Conservation (phyloP, 305 asterid genomes). For the Plantago coronopus region DNA sequence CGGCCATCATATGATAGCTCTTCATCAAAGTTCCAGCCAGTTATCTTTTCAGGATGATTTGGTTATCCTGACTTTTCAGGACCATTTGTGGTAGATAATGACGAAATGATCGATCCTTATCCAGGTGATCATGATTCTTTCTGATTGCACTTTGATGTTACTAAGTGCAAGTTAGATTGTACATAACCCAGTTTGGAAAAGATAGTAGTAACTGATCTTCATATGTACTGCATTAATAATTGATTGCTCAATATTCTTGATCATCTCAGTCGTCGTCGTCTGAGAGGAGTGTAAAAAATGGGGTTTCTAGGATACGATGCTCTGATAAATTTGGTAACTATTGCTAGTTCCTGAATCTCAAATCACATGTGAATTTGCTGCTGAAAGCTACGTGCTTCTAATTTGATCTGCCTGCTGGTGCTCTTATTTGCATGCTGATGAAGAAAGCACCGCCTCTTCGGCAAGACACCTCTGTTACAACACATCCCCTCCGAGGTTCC, state of each 20-base stretch:
- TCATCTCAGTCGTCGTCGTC: no score
- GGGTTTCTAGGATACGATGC: no score
- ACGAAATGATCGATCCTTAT: constrained; percentile 48
- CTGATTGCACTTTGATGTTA: constrained; percentile 21
- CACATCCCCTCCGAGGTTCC: constrained; percentile 29
- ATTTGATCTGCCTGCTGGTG: constrained; percentile 55
- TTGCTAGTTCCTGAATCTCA: no score
- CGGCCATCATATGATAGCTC: constrained; percentile 45
- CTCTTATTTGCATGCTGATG: constrained; percentile 63
- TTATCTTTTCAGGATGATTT: constrained; percentile 66
- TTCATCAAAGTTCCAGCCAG: constrained; percentile 54
- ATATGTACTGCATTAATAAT: no score
- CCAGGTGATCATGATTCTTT: constrained; percentile 48
- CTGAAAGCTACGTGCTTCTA: no score
- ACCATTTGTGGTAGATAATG: constrained; percentile 68
- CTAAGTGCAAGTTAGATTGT: constrained; percentile 9
- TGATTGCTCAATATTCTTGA: no score
- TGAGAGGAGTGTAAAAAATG: no score
- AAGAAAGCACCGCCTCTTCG: constrained; percentile 71
- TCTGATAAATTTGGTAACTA: no score
- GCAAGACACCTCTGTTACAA: constrained; percentile 31
- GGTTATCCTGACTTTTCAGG: constrained; percentile 64
- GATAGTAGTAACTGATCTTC: no score
- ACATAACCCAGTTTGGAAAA: background rate
- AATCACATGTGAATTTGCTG: no score